Evolutionary conservation across 176 grass and related monocot genomes (phyloP).

Genomic region (Ensete glaucum): DNA sequence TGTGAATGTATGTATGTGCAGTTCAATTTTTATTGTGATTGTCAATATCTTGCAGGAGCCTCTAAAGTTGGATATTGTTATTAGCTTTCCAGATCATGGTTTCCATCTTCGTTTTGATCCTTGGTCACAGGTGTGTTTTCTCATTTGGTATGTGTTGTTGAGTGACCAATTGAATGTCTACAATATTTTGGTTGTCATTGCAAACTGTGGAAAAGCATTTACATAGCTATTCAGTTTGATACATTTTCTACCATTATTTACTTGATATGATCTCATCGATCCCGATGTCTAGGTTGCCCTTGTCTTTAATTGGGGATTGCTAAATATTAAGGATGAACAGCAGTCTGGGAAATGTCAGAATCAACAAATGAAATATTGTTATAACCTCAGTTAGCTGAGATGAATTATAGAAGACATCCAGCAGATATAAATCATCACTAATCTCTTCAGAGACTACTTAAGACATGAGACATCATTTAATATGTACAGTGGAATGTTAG

Average conservation of each 20-base stretch:
- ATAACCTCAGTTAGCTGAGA: not conserved
- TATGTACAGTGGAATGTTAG: too few relatives aligned
- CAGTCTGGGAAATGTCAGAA: not conserved
- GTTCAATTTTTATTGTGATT: not conserved
- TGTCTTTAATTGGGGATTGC: not conserved
- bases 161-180: not conserved
- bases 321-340: not conserved
- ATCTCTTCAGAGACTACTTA: too few relatives aligned
- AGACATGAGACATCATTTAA: too few relatives aligned
- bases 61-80: conserved; percentile 79
- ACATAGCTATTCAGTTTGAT: not conserved
- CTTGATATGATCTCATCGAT: not conserved
- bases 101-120: conserved; percentile 91
- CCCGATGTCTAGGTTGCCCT: not conserved
- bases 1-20: not conserved
- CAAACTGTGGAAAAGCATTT: not conserved
- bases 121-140: conserved; percentile 72
- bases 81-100: conserved; percentile 91
- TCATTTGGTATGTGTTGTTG: not conserved
- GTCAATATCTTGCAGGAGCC: conserved; percentile 46
- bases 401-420: not conserved
- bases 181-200: not conserved
- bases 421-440: too few relatives aligned
- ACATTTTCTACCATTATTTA: not conserved
- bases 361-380: not conserved